Base-by-base conservation (phyloP, 176 grass and related monocot species). In the Hordeum vulgare region DNA sequence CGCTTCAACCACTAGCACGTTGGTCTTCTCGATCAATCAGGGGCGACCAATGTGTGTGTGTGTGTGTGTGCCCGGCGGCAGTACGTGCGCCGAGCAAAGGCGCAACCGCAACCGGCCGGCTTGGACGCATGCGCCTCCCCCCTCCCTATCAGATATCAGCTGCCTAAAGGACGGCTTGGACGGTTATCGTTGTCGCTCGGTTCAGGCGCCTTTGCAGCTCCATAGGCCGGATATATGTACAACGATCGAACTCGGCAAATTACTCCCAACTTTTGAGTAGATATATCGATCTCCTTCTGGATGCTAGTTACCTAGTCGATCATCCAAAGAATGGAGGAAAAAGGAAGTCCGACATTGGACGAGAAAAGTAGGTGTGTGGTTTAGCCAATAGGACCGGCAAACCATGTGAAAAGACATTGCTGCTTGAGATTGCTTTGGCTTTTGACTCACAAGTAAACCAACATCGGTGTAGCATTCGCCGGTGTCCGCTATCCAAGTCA, bases 21-120 rank as follows among this genome's bases (percentile, higher is more conserved):
- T 2, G 36, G 36, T 65, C 57, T 74, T 51, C 71, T 31, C 63
- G 18, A 27, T 77, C 53, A 82, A 82, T 77, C 47, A 81, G 35
- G 0, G 72, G 29, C 51, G 72, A 61, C 63, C 15, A 60, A 77
- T 71, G 63, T 87, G 84, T 80, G 37, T 1, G 84, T 71, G 63
- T 87, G 84, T 80, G 37, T 1, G 84, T 80, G 28, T 6, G n/a
- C 68, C 77, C 61, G 63, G 5, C 11, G 11, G 9, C 2, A 31
- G 27, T 49, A 64, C 41, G n/a, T 31, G 49, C 25, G 5, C 42
- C 14, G 31, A 29, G 42, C 78, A 68, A 80, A 47, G 69, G 40
- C 25, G 68, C 68, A 71, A 63, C 9, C 3, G 34, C 69, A 66
- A 74, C 42, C 59, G 35, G 41, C 58, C 70, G 26, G 57, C 10